Evolutionary conservation across 345 rosid species (phyloP).

Genomic region (Aquilaria sinensis): DNA sequence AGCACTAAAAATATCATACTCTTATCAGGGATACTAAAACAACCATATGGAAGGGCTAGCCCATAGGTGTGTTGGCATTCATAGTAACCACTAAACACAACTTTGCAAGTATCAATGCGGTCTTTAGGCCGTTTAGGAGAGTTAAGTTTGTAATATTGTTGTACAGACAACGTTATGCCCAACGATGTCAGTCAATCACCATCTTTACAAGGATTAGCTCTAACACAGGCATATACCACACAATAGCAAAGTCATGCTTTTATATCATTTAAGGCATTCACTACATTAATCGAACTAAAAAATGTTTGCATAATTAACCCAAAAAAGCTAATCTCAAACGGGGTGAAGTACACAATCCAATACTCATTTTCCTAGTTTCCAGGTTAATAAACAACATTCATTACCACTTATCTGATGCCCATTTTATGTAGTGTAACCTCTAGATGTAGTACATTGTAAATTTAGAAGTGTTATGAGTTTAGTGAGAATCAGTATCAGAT

Average conservation of each 20-base stretch:
- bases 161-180: constrained; percentile 85
- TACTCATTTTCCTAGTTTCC: too few relatives aligned
- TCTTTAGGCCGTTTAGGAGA: not conserved
- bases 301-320: not conserved
- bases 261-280: constrained; percentile 94
- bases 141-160: constrained; percentile 46
- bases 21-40: not conserved
- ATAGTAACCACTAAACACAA: too few relatives aligned
- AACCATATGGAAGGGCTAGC: not conserved
- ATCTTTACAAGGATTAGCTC: constrained; percentile 96
- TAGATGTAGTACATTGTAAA: too few relatives aligned
- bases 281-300: constrained; percentile 21
- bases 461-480: not conserved
- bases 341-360: too few relatives aligned
- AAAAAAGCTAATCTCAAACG: not conserved
- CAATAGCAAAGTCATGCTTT: constrained; percentile 97
- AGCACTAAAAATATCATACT: not conserved
- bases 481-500: not conserved
- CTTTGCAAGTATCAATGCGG: too few relatives aligned
- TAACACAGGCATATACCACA: constrained; percentile 92
- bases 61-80: too few relatives aligned
- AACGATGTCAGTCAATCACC: constrained; percentile 86
- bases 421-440: too few relatives aligned
- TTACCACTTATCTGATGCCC: too few relatives aligned
- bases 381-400: too few relatives aligned